Percentiles rank a stretch among this genome's conserved stretches.
Conservation (phyloP, 148 eudicot species). For the Persicaria maculosa region DNA sequence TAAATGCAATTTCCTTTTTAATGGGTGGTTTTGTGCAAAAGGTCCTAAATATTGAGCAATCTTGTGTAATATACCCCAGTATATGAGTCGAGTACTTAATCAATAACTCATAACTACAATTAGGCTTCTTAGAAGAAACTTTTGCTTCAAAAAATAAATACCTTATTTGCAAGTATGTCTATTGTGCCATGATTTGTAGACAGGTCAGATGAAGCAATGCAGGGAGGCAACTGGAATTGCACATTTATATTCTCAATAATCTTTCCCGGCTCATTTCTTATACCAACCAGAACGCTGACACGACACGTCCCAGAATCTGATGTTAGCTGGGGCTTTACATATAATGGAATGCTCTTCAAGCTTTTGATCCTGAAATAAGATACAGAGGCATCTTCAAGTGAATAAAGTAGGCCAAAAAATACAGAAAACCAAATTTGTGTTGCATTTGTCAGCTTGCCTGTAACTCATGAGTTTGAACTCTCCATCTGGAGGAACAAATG, state of each 20-base stretch:
- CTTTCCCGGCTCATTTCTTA: constrained; percentile 83
- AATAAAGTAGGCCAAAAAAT: background rate
- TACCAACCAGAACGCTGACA: constrained; percentile 74
- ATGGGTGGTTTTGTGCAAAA: background rate
- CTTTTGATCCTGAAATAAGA: constrained; percentile 58
- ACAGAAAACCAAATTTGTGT: constrained; percentile 5
- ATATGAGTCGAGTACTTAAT: background rate
- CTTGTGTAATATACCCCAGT: background rate
- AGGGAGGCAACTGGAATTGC: constrained; percentile 66
- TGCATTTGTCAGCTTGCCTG: constrained; percentile 40
- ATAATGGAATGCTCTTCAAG: constrained; percentile 78
- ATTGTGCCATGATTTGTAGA: constrained; percentile 79
- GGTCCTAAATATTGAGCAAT: background rate
- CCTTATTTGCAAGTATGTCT: constrained; percentile 81
- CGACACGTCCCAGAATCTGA: constrained; percentile 89
- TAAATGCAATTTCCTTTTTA: background rate
- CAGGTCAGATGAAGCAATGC: constrained; percentile 68
- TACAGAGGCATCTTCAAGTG: background rate
- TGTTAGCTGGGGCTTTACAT: constrained; percentile 87
- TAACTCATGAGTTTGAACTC: constrained; percentile 95
- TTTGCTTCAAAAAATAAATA: constrained; percentile 16
- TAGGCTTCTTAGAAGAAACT: background rate
- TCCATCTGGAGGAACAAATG: constrained; percentile 98
- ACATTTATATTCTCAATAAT: constrained; percentile 70
- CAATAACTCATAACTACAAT: background rate